Evolutionary conservation across 192 early-diverging fungal genomes (phyloP).

Genomic region (Podila minutissima): DNA sequence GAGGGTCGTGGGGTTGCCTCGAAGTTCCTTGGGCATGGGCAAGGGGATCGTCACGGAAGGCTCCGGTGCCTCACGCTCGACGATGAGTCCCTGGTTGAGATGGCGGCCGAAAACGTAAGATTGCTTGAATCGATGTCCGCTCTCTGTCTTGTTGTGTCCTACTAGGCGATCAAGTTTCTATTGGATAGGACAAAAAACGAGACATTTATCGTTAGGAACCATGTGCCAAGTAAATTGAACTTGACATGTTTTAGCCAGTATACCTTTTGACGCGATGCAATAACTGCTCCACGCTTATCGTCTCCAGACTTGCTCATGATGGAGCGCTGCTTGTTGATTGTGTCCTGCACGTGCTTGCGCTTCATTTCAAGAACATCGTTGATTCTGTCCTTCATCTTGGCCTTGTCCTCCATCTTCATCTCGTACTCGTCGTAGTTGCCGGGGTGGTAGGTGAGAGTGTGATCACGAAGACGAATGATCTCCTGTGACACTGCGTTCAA

Average conservation of each 20-base stretch:
- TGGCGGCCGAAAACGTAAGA: slow-evolving; percentile 68
- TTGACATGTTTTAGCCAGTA: neutral
- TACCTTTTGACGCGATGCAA: slow-evolving; percentile 83
- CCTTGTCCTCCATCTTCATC: slow-evolving; percentile 77
- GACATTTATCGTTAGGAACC: neutral
- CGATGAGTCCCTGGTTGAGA: slow-evolving; percentile 24
- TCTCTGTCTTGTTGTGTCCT: slow-evolving; percentile 70
- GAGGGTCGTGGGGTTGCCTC: slow-evolving; percentile 75
- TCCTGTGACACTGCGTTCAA: slow-evolving; percentile 82
- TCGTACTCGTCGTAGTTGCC: slow-evolving; percentile 92
- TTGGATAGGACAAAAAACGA: neutral
- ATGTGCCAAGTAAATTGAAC: neutral
- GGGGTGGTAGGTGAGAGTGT: slow-evolving; percentile 75
- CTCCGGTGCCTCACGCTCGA: slow-evolving; percentile 32
- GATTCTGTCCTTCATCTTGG: slow-evolving; percentile 72
- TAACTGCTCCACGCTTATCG: slow-evolving; percentile 80
- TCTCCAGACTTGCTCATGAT: slow-evolving; percentile 81
- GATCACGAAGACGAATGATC: slow-evolving; percentile 79
- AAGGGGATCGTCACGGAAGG: slow-evolving; percentile 62
- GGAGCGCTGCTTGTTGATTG: slow-evolving; percentile 81
- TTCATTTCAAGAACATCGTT: slow-evolving; percentile 72
- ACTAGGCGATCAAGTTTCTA: slow-evolving; percentile 73
- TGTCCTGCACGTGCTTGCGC: slow-evolving; percentile 76
- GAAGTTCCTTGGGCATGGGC: slow-evolving; percentile 67
- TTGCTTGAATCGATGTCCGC: slow-evolving; percentile 76